Evolutionary conservation across 768 basidiomycete genomes (phyloP), one percentile per base, ranked within the genome.

Genomic region (button mushroom (Agaricus bisporus)): DNA sequence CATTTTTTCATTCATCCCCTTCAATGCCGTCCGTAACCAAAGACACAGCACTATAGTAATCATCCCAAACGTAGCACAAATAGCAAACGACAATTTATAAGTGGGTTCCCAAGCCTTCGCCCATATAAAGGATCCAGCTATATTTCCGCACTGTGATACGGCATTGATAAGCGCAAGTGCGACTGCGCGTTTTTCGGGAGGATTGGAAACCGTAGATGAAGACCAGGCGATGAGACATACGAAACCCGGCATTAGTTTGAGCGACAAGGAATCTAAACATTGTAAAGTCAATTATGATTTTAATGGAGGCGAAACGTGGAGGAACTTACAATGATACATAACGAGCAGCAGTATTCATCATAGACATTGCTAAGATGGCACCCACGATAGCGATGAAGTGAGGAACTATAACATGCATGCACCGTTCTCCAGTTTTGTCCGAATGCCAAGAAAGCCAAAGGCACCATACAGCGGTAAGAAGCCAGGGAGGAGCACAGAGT

Each of bases 101-200:
- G 77, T 77, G 9, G 84, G 86, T 4, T 84, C 87, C 86, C 86
- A 91, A 5, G 66, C 58, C 42, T 66, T 68, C 5, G 83, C 86
- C 84, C 86, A 91, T 18, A 82, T 68, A 61, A 86, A 93, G 74
- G 90, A 85, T 58, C 92, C 92, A 41, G 82, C 70, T 42, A 95
- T 76, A 69, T 95, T 95, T 0, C 92, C 92, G 3, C 90, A 74
- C 61, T 90, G 84, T 6, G 86, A 85, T 63, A 91, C 81, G 39
- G 85, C 81, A 65, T 94, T 92, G 61, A 93, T 80, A 55, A 88
- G 69, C 1, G 91, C 92, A 45, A 95, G 74, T n/a, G 86, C 86
- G 14, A 93, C 86, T 2, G 92, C 88, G 4, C 92, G 83, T 68
- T 94, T 95, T 15, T 85, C 82, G 5, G 90, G 77, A 25, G 92